Evolutionary conservation across 257 asterid genomes (phyloP).

Genomic region (Eucommia ulmoides): DNA sequence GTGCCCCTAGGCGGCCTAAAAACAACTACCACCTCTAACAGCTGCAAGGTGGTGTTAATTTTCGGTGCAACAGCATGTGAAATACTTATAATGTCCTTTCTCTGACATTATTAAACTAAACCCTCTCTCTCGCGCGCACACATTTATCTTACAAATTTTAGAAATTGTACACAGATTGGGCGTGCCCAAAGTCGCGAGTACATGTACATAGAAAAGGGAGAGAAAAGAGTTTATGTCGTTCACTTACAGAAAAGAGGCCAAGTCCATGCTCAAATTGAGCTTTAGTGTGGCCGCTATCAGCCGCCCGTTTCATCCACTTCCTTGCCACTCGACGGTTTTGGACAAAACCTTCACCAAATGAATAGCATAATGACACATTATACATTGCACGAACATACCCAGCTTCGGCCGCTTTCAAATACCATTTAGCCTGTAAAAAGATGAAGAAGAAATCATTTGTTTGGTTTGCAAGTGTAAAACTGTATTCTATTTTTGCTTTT

Average conservation of each 20-base stretch:
- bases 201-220: neutral
- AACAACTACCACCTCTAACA: too few species aligned
- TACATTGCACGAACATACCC: constrained; percentile 95
- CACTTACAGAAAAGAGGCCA: constrained; percentile 66
- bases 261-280: constrained; percentile 87
- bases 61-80: too few species aligned
- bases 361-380: constrained; percentile 68
- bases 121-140: too few species aligned
- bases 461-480: neutral
- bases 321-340: constrained; percentile 57
- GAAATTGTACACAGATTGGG: neutral
- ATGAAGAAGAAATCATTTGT: neutral
- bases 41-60: too few species aligned
- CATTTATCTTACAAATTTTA: too few species aligned
- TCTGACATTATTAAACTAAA: too few species aligned
- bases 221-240: neutral
- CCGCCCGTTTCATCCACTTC: constrained; percentile 95
- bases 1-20: too few species aligned
- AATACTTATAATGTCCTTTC: too few species aligned
- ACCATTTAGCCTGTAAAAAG: constrained; percentile 64
- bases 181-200: neutral
- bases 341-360: constrained; percentile 61
- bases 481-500: neutral
- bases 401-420: constrained; percentile 80
- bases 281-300: constrained; percentile 86